Evolutionary conservation across 306 rosid genomes (phyloP).

Genomic region (Medicago truncatula): DNA sequence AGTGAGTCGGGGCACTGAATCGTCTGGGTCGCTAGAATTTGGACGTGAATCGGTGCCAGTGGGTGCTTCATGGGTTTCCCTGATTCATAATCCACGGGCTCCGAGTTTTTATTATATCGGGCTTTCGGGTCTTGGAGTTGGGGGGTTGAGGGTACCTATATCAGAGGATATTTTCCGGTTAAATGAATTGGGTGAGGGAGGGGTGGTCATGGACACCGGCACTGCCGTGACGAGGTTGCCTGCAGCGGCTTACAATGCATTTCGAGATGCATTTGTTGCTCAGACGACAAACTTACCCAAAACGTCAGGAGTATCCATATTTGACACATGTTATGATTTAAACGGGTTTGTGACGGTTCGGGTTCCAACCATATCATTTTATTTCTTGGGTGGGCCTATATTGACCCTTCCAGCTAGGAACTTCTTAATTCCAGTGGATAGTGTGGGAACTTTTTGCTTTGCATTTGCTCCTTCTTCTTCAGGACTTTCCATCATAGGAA

Average conservation of each 20-base stretch:
- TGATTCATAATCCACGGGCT: constrained; percentile 65
- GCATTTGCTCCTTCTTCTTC: constrained; percentile 78
- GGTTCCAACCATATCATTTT: constrained; percentile 89
- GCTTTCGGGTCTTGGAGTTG: constrained; percentile 84
- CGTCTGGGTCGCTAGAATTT: constrained; percentile 71
- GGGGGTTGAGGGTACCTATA: constrained; percentile 66
- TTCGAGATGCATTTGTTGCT: constrained; percentile 64
- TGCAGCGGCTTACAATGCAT: constrained; percentile 62
- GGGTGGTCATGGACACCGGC: constrained; percentile 96
- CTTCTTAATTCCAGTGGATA: constrained; percentile 81
- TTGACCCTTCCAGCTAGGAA: constrained; percentile 88
- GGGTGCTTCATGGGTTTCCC: constrained; percentile 88
- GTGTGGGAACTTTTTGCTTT: constrained; percentile 83
- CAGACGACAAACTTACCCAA: constrained; percentile 82
- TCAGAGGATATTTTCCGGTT: constrained; percentile 63
- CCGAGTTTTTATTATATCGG: constrained; percentile 80
- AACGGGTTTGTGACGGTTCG: constrained; percentile 86
- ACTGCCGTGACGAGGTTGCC: constrained; percentile 92
- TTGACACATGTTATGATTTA: constrained; percentile 81
- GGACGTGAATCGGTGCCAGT: constrained; percentile 87
- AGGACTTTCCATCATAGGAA: constrained; percentile 83
- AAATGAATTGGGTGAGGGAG: constrained; percentile 68
- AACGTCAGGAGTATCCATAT: constrained; percentile 69
- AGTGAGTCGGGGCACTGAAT: constrained; percentile 68
- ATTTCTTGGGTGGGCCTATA: constrained; percentile 81